Evolutionary conservation across 176 grass and related monocot genomes (phyloP).

Genomic region (Ampelocalamus luodianensis): DNA sequence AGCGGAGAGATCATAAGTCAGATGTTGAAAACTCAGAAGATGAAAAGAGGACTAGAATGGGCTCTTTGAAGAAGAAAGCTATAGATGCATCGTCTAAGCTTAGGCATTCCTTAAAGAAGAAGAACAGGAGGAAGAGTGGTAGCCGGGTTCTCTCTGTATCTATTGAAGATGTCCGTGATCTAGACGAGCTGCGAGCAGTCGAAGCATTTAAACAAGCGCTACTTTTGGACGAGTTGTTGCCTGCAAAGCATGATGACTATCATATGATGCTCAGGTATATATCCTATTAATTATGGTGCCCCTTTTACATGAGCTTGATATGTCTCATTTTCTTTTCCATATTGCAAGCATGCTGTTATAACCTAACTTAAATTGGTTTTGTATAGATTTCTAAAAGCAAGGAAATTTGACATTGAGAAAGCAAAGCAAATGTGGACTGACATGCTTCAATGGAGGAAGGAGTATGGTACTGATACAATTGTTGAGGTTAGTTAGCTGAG

Average conservation of each 20-base stretch:
- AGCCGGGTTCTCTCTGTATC: conserved; percentile 83
- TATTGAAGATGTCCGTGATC: conserved; percentile 91
- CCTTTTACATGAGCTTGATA: neutral
- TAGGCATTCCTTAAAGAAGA: conserved; percentile 89
- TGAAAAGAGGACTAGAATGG: conserved; percentile 88
- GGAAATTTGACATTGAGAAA: conserved; percentile 93
- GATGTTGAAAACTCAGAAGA: conserved; percentile 94
- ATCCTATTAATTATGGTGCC: neutral
- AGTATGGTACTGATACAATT: conserved; percentile 87
- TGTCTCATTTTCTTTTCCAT: conserved; percentile 24
- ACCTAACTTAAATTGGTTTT: conserved; percentile 33
- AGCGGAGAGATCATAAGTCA: conserved; percentile 69
- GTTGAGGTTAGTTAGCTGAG: conserved; percentile 59
- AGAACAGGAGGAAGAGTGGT: conserved; percentile 72
- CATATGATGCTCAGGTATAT: conserved; percentile 89
- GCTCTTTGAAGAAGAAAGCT: conserved; percentile 94
- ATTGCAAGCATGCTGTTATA: neutral
- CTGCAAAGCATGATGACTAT: conserved; percentile 91
- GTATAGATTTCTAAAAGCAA: conserved; percentile 87
- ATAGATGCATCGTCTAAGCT: conserved; percentile 86
- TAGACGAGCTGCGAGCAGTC: conserved; percentile 75
- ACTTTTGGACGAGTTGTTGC: conserved; percentile 79
- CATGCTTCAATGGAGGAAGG: conserved; percentile 97
- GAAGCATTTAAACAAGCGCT: conserved; percentile 80
- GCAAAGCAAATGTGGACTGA: conserved; percentile 97